phyloP scores from a whole-genome alignment of 495 filamentous ascomycete species.

The Penicillium mononematosum region DNA sequence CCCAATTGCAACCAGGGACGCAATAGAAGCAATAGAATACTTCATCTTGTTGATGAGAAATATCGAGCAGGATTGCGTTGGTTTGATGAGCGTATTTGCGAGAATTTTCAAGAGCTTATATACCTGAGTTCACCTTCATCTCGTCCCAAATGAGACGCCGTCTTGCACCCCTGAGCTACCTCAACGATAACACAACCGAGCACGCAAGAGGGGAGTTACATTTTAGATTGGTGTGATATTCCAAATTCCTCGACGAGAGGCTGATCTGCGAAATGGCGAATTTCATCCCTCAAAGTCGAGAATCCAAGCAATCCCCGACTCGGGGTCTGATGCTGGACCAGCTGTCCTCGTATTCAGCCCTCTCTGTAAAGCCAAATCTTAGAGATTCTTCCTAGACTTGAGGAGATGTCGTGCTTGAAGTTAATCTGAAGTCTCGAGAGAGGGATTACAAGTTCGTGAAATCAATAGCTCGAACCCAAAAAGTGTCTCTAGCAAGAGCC shows the following conservation, averaged over 20 bases:
- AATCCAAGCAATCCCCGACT: neutral
- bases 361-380: constrained; percentile 8
- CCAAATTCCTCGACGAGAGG: constrained; percentile 16
- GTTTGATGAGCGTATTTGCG: constrained; percentile 33
- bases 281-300: neutral
- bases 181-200: constrained; percentile 8
- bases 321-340: neutral
- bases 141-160: neutral
- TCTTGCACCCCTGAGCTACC: neutral
- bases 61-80: constrained; percentile 4
- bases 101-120: constrained; percentile 26
- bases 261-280: constrained; percentile 21
- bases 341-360: neutral
- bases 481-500: neutral
- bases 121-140: constrained; percentile 10
- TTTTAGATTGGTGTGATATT: neutral
- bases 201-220: constrained; percentile 17
- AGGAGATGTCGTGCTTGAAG: constrained; percentile 20
- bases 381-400: constrained; percentile 4
- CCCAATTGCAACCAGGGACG: constrained; percentile 23
- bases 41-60: constrained; percentile 23
- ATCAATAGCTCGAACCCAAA: constrained; percentile 10
- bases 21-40: constrained; percentile 22
- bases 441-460: constrained; percentile 8
- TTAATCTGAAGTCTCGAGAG: neutral